phyloP scores from a whole-genome alignment of 2,329 filamentous ascomycete genomes.

The Talaromyces sp. region DNA sequence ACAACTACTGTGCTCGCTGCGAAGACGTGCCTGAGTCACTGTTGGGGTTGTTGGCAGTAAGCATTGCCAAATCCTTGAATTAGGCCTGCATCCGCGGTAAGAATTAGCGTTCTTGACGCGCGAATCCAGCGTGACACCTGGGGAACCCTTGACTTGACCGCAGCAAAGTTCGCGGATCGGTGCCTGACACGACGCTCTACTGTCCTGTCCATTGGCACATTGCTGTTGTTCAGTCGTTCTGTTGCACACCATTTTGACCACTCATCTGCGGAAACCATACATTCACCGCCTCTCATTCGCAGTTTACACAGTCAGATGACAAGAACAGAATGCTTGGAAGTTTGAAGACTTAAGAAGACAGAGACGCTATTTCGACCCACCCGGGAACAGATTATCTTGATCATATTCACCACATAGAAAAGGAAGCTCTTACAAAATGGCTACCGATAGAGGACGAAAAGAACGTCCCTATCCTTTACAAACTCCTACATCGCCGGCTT shows the following conservation, averaged over 20 bases:
- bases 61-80: conserved; percentile 19
- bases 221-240: background rate
- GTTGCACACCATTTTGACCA: conserved; percentile 4
- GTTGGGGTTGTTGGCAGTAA: no score
- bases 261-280: background rate
- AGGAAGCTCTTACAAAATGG: background rate
- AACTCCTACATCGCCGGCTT: conserved; percentile 23
- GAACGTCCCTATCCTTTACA: conserved; percentile 8
- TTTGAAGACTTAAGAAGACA: conserved; percentile 3
- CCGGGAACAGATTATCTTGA: background rate
- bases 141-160: conserved; percentile 12
- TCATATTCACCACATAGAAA: background rate
- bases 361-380: conserved; percentile 5
- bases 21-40: background rate
- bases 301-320: conserved; percentile 8
- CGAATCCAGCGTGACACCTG: conserved; percentile 2
- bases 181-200: conserved; percentile 11
- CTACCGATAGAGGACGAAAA: conserved; percentile 7
- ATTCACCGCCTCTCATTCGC: conserved; percentile 10
- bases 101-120: background rate
- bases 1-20: background rate
- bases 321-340: background rate
- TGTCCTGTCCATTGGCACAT: conserved; percentile 1
- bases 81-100: conserved; percentile 37
- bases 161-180: background rate